A percentile compares a stretch with the other conserved stretches of the same genome.
These are phyloP conservation scores for Ceratocystis albifundus DNA, from an alignment of 2,329 filamentous ascomycete genomes.

Conservation along the genomic window DNA sequence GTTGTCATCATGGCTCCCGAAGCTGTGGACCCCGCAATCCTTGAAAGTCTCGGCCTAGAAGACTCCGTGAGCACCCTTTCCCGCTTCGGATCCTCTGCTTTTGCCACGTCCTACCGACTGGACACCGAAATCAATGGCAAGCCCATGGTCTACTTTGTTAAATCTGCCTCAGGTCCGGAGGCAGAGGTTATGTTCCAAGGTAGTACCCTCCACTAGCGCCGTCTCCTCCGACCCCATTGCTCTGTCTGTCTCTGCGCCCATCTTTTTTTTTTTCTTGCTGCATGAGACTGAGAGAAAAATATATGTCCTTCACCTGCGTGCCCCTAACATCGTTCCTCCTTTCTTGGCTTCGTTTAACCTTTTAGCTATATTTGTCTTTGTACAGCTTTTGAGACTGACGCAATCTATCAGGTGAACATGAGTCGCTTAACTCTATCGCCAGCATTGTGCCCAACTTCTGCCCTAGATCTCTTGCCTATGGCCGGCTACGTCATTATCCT, in stretches of 20 bases:
- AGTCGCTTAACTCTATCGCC: constrained; percentile 73
- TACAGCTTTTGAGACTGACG: constrained; percentile 1
- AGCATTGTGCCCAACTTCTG: constrained; percentile 60
- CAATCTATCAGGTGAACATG: constrained; percentile 54
- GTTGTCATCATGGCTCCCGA: constrained; percentile 20
- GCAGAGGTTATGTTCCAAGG: constrained; percentile 60
- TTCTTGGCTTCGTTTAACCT: background rate
- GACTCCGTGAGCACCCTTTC: constrained; percentile 43
- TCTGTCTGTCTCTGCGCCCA: background rate
- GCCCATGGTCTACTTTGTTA: constrained; percentile 55
- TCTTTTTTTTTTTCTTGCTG: background rate
- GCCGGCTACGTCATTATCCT: constrained; percentile 44
- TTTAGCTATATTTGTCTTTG: background rate
- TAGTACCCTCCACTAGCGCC: constrained; percentile 27
- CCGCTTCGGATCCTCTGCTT: constrained; percentile 54
- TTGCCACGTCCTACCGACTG: constrained; percentile 54
- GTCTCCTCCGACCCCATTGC: background rate
- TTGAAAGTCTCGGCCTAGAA: constrained; percentile 49
- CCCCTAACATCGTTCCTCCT: background rate
- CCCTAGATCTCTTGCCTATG: constrained; percentile 63
- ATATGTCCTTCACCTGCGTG: background rate
- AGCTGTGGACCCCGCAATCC: constrained; percentile 50
- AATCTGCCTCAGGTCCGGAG: constrained; percentile 50
- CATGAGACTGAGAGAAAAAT: background rate
- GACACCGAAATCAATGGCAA: constrained; percentile 38